Evolutionary conservation across 139 green algal species (phyloP), one percentile per base, ranked within the genome.

Genomic region (Pleodorina starrii): DNA sequence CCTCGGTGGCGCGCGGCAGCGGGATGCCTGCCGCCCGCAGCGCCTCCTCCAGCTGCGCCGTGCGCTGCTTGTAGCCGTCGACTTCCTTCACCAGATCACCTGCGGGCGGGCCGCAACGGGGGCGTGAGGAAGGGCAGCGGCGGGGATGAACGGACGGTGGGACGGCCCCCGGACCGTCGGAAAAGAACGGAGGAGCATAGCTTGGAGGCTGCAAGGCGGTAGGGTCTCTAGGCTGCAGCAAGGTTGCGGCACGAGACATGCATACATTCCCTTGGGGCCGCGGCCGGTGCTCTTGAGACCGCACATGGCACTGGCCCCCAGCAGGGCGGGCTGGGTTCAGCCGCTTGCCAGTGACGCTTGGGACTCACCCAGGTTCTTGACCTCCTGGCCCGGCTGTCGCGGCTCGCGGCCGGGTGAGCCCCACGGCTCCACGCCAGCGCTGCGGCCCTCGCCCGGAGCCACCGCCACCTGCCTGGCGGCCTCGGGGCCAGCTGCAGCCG

Each of bases 401-500:
- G 44, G 59, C 63, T 87, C 83, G 23, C 66, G 83, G 48, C 83
- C 71, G 23, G 69, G 69, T 36, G 48, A 21, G 29, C 69, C 84
- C 69, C 50, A 82, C 25, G 12, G 84, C 21, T 72, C 71, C 69
- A 42, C 32, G 19, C 44, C 63, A 35, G 6, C 29, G 57, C 2
- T 68, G n/a, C 82, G 63, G 23, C 32, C 80, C 1, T 60, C 40
- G 1, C 16, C 43, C 29, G 48, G 32, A 5, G 69, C 27, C n/a
- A 48, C 32, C 23, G 19, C 44, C 48, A 32, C 44, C 21, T 2
- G 21, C 29, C 35, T 73, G 12, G 29, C 21, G 63, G 27, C 63
- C 16, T 73, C 63, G n/a, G 63, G 27, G n/a, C 27, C 29, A 38
- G 63, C 25, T 19, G 63, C 63, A 11, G 63, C 63, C 63, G 16